Conservation (phyloP, 129 eudicot species). For the Helichrysum umbraculigerum region DNA sequence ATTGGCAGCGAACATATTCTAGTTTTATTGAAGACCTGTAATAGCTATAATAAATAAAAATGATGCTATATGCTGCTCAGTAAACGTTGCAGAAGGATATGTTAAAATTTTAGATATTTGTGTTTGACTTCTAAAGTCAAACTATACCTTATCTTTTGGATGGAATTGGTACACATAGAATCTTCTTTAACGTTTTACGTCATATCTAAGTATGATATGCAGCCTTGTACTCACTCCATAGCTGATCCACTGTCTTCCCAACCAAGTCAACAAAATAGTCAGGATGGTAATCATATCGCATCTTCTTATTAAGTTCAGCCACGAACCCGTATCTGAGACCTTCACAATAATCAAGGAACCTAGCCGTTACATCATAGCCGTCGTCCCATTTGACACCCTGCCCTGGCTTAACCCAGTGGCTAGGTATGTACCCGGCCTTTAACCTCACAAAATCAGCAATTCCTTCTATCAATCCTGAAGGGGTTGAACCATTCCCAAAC, state of each 20-base stretch:
- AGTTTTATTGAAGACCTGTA: neutral
- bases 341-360: conserved; percentile 7
- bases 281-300: neutral
- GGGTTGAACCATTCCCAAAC: neutral
- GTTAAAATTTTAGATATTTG: neutral
- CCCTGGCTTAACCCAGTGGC: conserved; percentile 5
- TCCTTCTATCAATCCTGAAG: neutral
- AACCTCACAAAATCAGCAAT: conserved; percentile 1
- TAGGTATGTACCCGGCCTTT: neutral
- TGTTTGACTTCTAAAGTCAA: conserved; percentile 7
- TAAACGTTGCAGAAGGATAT: conserved; percentile 6
- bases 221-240: conserved; percentile 3
- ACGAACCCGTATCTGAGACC: neutral
- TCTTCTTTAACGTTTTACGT: neutral
- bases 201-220: neutral
- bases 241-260: conserved; percentile 8
- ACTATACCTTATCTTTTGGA: neutral
- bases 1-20: conserved; percentile 26
- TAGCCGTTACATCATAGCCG: neutral
- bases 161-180: too few species aligned
- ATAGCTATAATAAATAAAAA: conserved; percentile 71
- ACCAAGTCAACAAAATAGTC: conserved; percentile 5
- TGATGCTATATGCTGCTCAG: conserved; percentile 58
- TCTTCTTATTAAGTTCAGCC: conserved; percentile 9
- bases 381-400: conserved; percentile 4